Conservation (phyloP, 177 flowering plant genomes). For the Tripterygium wilfordii region DNA sequence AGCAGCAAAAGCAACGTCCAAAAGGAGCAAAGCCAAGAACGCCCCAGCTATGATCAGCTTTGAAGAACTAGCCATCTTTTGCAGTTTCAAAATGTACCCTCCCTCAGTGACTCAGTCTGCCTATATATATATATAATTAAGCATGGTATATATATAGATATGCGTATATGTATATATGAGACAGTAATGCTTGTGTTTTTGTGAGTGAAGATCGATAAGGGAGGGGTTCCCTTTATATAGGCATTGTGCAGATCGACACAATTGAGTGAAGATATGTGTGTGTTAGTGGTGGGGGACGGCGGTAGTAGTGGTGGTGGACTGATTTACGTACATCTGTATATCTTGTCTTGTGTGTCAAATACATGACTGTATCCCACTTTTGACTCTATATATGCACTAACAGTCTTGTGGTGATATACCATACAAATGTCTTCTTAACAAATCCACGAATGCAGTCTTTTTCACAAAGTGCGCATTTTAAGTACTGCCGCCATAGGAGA, state of each 20-base stretch:
- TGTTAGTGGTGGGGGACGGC: background rate
- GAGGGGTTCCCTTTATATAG: conserved; percentile 11
- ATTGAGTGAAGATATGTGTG: background rate
- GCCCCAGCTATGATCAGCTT: conserved; percentile 18
- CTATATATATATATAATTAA: too few relatives aligned
- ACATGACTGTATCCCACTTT: background rate
- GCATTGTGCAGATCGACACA: background rate
- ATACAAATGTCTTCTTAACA: too few relatives aligned
- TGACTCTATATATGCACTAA: too few relatives aligned
- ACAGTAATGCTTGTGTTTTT: background rate
- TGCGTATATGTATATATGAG: too few relatives aligned
- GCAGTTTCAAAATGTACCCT: background rate
- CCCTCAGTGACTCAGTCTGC: too few relatives aligned
- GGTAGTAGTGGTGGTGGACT: conserved; percentile 1
- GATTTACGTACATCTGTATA: too few relatives aligned
- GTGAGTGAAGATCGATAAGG: background rate
- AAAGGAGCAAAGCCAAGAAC: conserved; percentile 19
- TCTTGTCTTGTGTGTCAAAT: background rate
- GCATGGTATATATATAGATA: too few relatives aligned
- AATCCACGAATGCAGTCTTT: too few relatives aligned
- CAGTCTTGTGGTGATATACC: too few relatives aligned
- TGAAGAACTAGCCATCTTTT: conserved; percentile 17
- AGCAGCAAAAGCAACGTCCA: conserved; percentile 25
- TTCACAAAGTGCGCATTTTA: too few relatives aligned
- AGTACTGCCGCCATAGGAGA: too few relatives aligned